These are phyloP conservation scores for Macroventuria anomochaeta DNA, from an alignment of 2,329 filamentous ascomycete genomes.

Conservation along the genomic window DNA sequence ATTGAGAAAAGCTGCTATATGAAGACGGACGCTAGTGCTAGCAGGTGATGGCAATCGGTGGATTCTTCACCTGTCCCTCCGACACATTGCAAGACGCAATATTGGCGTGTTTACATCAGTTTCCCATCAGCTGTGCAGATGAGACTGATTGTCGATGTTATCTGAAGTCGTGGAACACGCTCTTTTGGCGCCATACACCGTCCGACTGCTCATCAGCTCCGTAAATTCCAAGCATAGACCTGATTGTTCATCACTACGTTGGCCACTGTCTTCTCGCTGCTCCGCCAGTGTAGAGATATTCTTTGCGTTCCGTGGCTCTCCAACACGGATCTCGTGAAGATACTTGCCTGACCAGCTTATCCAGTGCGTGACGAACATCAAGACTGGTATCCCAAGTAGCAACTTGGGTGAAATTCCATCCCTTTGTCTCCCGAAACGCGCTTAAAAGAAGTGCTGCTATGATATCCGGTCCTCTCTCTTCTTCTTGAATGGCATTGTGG, in stretches of 20 bases:
- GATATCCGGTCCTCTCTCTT: background rate
- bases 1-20: too few relatives aligned
- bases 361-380: background rate
- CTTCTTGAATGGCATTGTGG: background rate
- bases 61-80: too few relatives aligned
- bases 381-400: slow-evolving; percentile 1
- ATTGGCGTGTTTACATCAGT: too few relatives aligned
- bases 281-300: background rate
- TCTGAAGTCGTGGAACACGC: background rate
- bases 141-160: background rate
- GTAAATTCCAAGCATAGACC: background rate
- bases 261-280: background rate
- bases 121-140: too few relatives aligned
- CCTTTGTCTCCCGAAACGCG: slow-evolving; percentile 7
- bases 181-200: too few relatives aligned
- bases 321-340: background rate
- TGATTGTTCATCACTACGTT: background rate
- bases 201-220: background rate
- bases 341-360: background rate
- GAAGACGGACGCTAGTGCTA: too few relatives aligned
- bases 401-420: slow-evolving; percentile 7
- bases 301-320: background rate
- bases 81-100: background rate
- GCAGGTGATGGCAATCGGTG: too few relatives aligned
- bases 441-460: slow-evolving; percentile 1